Base-by-base conservation (phyloP, 495 filamentous ascomycete genomes). In the Podospora sp. region DNA sequence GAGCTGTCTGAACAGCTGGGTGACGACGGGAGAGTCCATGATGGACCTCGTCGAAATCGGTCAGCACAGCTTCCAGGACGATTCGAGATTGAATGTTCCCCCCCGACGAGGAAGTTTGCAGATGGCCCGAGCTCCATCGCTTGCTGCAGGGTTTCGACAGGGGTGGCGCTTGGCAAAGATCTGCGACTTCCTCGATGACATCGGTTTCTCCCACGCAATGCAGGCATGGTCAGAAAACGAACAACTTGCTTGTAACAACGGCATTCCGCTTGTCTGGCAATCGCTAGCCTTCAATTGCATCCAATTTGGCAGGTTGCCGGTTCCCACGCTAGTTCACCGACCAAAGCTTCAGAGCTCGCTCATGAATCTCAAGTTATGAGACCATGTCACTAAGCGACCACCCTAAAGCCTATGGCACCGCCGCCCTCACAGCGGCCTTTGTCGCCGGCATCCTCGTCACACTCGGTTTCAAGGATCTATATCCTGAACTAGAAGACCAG, bases 11-110 rank as follows among this genome's bases (percentile, higher is more conserved):
- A 99, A 93, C 76, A 97, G 82, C 78, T 89, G 90, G 46, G 84
- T 87, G 67, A 94, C 82, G 52, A 91, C 75, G 46, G 89, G 88
- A 24, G 92, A 93, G 80, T 97, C 94, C 94, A 98, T 98, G 60
- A 52, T 70, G 16, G 24, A 33, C 26, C 36, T 18, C 33, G 33
- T 26, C 20, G 58, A 27, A 18, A 22, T 21, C 26, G 18, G n/a
- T n/a, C 20, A 25, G 27, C 16, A 22, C 35, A 46, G 8, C 29
- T 61, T 50, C 33, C 8, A 25, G 49, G n/a, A 55, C 7, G 62
- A 21, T 33, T 14, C 18, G 21, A 27, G 22, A n/a, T 20, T 40
- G 58, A 20, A 29, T 53, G 46, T 59, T 36, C 68, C 63, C 50
- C 26, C n/a, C 18, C 8, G 35, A 58, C 33, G 59, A 67, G 51